These are phyloP conservation scores for Taxawa tesnikishii DNA, from an alignment of 2,329 filamentous ascomycete species.

Conservation along the genomic window DNA sequence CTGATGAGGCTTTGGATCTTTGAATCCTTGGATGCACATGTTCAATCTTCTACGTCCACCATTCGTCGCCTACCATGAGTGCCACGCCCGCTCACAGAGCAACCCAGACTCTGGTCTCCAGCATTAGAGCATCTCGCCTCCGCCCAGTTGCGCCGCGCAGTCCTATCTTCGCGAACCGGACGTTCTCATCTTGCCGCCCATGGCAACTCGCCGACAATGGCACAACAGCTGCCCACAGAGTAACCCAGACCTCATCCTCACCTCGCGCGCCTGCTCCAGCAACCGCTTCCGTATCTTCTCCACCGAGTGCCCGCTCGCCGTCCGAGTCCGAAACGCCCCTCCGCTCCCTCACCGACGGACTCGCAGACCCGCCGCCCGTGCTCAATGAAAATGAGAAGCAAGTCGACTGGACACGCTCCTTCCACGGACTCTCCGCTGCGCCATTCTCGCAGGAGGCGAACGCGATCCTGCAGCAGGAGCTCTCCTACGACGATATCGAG, in stretches of 20 bases:
- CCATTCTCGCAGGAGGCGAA: conserved; percentile 61
- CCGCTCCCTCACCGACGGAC: conserved; percentile 35
- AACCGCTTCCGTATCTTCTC: conserved; percentile 11
- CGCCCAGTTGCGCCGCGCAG: background rate
- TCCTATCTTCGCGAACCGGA: too few relatives aligned
- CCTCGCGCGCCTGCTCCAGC: conserved; percentile 5
- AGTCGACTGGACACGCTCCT: conserved; percentile 75
- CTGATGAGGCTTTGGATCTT: too few relatives aligned
- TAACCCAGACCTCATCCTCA: conserved; percentile 2
- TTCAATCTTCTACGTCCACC: too few relatives aligned
- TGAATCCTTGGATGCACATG: too few relatives aligned
- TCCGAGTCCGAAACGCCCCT: conserved; percentile 9
- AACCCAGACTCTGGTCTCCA: too few relatives aligned
- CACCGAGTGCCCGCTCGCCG: conserved; percentile 9
- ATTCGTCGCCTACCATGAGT: too few relatives aligned
- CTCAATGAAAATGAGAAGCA: conserved; percentile 37
- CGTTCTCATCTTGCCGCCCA: too few relatives aligned
- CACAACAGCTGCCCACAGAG: background rate
- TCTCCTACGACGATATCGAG: conserved; percentile 70
- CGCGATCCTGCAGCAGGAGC: conserved; percentile 53
- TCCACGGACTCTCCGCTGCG: conserved; percentile 60
- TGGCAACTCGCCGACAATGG: background rate
- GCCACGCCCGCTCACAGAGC: too few relatives aligned
- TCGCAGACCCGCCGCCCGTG: conserved; percentile 37
- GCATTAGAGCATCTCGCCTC: too few relatives aligned